A percentile compares a stretch with the other conserved stretches of the same genome.
Conservation (phyloP, 2,329 filamentous ascomycete genomes). For the Phoma sp. region DNA sequence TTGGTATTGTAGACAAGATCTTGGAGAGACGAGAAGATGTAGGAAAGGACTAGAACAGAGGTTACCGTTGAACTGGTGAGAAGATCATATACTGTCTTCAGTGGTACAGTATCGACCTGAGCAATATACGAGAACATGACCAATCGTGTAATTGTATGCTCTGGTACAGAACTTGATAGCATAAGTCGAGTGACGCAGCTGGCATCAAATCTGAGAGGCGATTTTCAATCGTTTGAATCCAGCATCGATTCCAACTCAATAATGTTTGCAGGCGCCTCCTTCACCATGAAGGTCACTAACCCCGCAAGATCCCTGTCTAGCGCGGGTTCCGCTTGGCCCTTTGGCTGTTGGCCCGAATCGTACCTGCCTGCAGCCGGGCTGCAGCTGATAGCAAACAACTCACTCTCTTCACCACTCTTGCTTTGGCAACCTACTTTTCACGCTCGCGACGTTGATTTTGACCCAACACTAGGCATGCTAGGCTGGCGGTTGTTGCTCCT, state of each 20-base stretch:
- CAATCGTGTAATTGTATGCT: too few species aligned
- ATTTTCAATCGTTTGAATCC: too few species aligned
- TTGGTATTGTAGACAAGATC: constrained; percentile 93
- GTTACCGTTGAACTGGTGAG: background rate
- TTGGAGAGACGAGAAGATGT: constrained; percentile 67
- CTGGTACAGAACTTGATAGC: too few species aligned
- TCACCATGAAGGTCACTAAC: background rate
- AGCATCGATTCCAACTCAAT: too few species aligned
- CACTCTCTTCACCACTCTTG: background rate
- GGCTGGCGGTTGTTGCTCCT: too few species aligned
- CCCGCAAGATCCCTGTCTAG: constrained; percentile 14
- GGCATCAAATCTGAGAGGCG: too few species aligned
- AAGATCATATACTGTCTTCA: background rate
- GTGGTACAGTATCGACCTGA: background rate
- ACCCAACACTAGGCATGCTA: background rate
- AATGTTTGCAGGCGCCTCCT: too few species aligned
- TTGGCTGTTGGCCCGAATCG: background rate
- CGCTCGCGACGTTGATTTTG: background rate
- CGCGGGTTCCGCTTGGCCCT: constrained; percentile 1
- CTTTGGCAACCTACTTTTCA: background rate
- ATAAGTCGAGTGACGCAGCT: too few species aligned
- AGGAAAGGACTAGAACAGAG: constrained; percentile 48
- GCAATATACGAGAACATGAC: background rate
- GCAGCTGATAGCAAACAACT: constrained; percentile 5
- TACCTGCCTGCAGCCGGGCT: constrained; percentile 1